Evolutionary conservation across 2,329 filamentous ascomycete genomes (phyloP).

Genomic region (Stachybotrys chartarum): DNA sequence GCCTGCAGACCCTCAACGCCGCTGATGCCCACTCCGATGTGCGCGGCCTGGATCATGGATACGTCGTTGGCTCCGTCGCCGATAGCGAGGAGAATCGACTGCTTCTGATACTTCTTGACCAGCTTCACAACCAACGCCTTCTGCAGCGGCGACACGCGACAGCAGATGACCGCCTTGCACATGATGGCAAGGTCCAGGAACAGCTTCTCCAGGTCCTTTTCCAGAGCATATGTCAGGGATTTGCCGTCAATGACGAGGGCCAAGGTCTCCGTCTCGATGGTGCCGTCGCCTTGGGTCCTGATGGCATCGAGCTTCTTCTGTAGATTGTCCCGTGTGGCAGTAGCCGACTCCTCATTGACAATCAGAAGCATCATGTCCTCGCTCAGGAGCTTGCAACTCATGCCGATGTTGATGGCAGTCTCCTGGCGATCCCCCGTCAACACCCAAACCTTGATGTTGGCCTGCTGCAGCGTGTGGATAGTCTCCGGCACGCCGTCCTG

Average conservation of each 20-base stretch:
- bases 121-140: slow-evolving; percentile 97
- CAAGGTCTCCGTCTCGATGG: slow-evolving; percentile 75
- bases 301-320: slow-evolving; percentile 92
- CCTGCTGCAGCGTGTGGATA: slow-evolving; percentile 92
- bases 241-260: slow-evolving; percentile 95
- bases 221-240: slow-evolving; percentile 85
- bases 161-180: slow-evolving; percentile 99
- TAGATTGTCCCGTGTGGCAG: slow-evolving; percentile 78
- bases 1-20: slow-evolving; percentile 96
- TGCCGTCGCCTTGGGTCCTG: slow-evolving; percentile 69
- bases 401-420: slow-evolving; percentile 98
- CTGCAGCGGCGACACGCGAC: slow-evolving; percentile 91
- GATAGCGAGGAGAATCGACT: slow-evolving; percentile 88
- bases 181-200: slow-evolving; percentile 90
- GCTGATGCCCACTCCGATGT: slow-evolving; percentile 96
- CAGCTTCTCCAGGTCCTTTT: slow-evolving; percentile 86
- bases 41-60: slow-evolving; percentile 99
- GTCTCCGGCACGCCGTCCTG: slow-evolving; percentile 98
- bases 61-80: slow-evolving; percentile 98
- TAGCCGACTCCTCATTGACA: slow-evolving; percentile 80
- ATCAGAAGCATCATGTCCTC: slow-evolving; percentile 98
- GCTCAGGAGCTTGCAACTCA: slow-evolving; percentile 97
- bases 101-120: slow-evolving; percentile 84
- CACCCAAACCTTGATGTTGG: slow-evolving; percentile 98
- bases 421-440: slow-evolving; percentile 96